Base-by-base conservation (phyloP, 1,284 basidiomycete species). In the Cryptococcus sp. region DNA sequence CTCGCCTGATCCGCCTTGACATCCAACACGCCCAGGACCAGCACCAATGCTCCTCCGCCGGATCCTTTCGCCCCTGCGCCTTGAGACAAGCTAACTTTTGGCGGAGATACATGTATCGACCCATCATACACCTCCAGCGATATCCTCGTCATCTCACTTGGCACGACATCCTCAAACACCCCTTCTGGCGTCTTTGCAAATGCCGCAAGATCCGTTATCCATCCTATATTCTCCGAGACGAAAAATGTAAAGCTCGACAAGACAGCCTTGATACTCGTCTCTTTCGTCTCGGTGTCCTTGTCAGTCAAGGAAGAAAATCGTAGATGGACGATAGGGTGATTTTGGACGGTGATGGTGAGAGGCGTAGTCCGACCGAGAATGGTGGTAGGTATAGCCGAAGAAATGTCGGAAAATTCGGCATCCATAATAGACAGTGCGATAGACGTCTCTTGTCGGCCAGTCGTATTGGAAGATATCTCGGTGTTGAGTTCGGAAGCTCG, bases 111-210 rank as follows among this genome's bases (percentile, higher is more conserved):
- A 43, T 82, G 81, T 21, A 86, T 59, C 0, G 87, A 86, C 6
- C 81, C 80, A 57, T 91, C 84, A n/a, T 75, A 56, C n/a, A 90
- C 58, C 47, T 78, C 79, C 18, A 92, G 52, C 5, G 76, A 74
- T 24, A 97, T 74, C 5, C 78, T 76, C 1, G 91, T 95, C 26
- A 87, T 76, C 66, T 97, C 93, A 53, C 82, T 92, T 0, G 94
- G 94, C 19, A 91, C 82, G 12, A 97, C 90, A 39, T 90, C 81
- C 66, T 95, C 92, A 65, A 98, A 97, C 0, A 87, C 86, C 82
- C 87, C 92, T 41, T 87, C 86, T 12, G 94, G 94, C 21, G 91
- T 82, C 67, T 90, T 90, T 25, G 78, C 75, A 62, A 94, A 93
- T 1, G 53, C 49, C 4, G 71, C 71, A 6, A 97, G 58, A 55